A percentile compares a stretch with the other conserved stretches of the same genome.
Evolutionary conservation across 2,329 filamentous ascomycete species (phyloP).

Genomic region (Beauveria sp.): DNA sequence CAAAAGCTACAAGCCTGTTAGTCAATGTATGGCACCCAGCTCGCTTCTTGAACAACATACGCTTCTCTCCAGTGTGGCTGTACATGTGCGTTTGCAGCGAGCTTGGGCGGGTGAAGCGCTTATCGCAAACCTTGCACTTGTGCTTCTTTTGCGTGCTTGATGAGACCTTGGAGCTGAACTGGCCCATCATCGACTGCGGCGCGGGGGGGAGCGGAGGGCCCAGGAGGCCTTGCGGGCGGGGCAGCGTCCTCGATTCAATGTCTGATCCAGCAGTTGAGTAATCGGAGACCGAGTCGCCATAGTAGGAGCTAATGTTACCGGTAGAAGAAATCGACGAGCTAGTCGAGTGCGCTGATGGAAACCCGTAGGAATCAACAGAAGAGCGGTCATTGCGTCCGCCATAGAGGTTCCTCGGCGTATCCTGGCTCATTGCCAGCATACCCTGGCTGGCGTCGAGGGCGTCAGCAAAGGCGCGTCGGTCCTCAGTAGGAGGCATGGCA

Average conservation of each 20-base stretch:
- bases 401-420: conserved; percentile 87
- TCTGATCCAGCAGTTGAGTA: conserved; percentile 88
- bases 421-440: conserved; percentile 93
- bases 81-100: conserved; percentile 98
- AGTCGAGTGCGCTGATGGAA: conserved; percentile 74
- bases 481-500: conserved; percentile 37
- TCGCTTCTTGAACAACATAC: conserved; percentile 48
- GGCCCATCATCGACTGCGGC: conserved; percentile 96
- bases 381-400: conserved; percentile 59
- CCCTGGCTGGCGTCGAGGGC: conserved; percentile 87
- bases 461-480: conserved; percentile 70
- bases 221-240: conserved; percentile 61
- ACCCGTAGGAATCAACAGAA: conserved; percentile 82
- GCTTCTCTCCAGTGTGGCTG: conserved; percentile 96
- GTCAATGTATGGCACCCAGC: not conserved
- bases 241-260: conserved; percentile 79
- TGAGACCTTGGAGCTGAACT: conserved; percentile 94
- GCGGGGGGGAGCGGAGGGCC: conserved; percentile 64
- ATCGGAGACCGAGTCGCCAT: conserved; percentile 81
- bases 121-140: conserved; percentile 98
- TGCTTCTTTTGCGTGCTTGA: conserved; percentile 98
- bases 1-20: conserved; percentile 58
- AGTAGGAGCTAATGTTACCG: conserved; percentile 75
- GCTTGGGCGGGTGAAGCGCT: conserved; percentile 90
- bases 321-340: conserved; percentile 86